Evolutionary conservation across 1,139 yeast species (phyloP).

Genomic region (Geotrichum carabidarum): DNA sequence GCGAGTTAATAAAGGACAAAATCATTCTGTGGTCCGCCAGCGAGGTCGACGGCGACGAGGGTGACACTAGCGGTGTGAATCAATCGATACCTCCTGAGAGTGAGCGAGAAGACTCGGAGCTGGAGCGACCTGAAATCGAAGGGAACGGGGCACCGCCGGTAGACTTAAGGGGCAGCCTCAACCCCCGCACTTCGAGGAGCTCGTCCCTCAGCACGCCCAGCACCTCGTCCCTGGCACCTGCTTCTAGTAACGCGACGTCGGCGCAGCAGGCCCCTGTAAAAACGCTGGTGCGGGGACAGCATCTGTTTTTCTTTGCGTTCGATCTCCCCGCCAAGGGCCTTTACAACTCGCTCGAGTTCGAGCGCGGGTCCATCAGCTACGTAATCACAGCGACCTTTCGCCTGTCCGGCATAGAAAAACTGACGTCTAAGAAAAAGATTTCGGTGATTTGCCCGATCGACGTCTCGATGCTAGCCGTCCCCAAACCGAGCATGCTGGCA

Average conservation of each 20-base stretch:
- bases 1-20: conserved; percentile 57
- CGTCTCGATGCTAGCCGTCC: conserved; percentile 58
- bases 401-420: conserved; percentile 29
- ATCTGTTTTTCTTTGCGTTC: conserved; percentile 78
- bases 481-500: conserved; percentile 61
- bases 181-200: background rate
- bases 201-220: conserved; percentile 2
- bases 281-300: conserved; percentile 56
- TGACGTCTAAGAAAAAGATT: conserved; percentile 42
- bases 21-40: conserved; percentile 60
- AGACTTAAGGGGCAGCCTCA: background rate
- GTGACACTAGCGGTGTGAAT: too few relatives aligned
- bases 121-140: background rate
- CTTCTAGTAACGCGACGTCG: conserved; percentile 21
- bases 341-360: conserved; percentile 74
- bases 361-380: conserved; percentile 77
- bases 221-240: conserved; percentile 8
- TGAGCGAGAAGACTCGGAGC: background rate
- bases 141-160: background rate
- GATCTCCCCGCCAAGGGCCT: conserved; percentile 67
- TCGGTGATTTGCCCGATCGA: conserved; percentile 69
- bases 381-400: conserved; percentile 53
- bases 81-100: background rate
- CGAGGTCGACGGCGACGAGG: conserved; percentile 25
- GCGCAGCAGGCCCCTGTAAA: conserved; percentile 6